Conservation (phyloP, 345 rosid genomes). For the Eucalyptus cloeziana region DNA sequence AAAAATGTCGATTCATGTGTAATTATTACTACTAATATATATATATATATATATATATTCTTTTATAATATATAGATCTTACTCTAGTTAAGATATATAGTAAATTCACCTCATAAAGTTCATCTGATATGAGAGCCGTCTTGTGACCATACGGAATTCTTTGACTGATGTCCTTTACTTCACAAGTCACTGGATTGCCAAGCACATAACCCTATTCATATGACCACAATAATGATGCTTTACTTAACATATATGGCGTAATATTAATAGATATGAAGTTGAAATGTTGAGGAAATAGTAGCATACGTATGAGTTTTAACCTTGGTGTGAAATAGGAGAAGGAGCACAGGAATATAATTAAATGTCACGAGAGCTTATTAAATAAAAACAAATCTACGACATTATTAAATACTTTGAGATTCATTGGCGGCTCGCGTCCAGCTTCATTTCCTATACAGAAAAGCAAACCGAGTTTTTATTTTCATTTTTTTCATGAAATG, state of each 20-base stretch:
- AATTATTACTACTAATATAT: background rate
- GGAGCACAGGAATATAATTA: background rate
- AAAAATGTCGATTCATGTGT: background rate
- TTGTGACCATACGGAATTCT: constrained; percentile 21
- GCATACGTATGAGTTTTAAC: background rate
- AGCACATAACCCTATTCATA: constrained; percentile 30
- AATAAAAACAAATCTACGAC: background rate
- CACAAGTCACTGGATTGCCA: constrained; percentile 26
- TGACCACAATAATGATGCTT: background rate
- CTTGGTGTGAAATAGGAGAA: background rate
- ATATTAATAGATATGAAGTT: background rate
- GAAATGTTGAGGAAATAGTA: background rate
- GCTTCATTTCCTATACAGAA: too few relatives aligned
- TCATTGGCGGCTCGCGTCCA: too few relatives aligned
- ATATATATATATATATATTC: too few relatives aligned
- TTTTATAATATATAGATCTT: background rate
- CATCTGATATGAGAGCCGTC: constrained; percentile 42
- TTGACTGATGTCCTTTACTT: constrained; percentile 2
- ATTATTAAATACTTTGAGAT: too few relatives aligned
- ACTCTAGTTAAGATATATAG: background rate
- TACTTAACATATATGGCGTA: background rate
- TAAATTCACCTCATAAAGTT: constrained; percentile 31
- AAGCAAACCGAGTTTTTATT: too few relatives aligned
- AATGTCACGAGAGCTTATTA: background rate
- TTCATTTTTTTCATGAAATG: background rate